Conservation (phyloP, 1,284 basidiomycete species). For the Apiotrichum laibachii region DNA sequence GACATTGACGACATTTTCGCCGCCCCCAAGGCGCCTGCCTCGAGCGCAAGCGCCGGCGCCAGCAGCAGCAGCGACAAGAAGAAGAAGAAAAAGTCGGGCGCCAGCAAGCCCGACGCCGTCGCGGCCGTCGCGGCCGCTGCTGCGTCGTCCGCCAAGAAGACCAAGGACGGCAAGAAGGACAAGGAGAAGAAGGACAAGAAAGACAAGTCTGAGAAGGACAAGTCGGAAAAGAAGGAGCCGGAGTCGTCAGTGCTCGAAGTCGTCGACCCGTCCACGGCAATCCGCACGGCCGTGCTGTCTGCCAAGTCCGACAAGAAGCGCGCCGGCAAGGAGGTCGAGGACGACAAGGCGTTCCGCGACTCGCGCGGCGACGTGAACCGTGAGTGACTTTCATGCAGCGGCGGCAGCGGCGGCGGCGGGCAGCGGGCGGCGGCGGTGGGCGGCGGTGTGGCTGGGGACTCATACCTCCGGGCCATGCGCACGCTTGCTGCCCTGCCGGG, state of each 20-base stretch:
- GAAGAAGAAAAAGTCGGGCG: slow-evolving; percentile 28
- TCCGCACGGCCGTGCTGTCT: slow-evolving; percentile 11
- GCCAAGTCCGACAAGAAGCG: slow-evolving; percentile 15
- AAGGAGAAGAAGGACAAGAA: slow-evolving; percentile 10
- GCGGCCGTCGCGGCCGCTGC: slow-evolving; percentile 30
- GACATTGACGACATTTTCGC: slow-evolving; percentile 49
- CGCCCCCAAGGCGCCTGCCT: slow-evolving; percentile 12
- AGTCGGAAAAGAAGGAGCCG: slow-evolving; percentile 3
- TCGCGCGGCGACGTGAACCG: slow-evolving; percentile 70
- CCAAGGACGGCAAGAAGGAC: slow-evolving; percentile 25
- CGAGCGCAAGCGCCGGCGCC: slow-evolving; percentile 12
- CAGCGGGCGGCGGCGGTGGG: neutral
- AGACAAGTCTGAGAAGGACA: slow-evolving; percentile 2
- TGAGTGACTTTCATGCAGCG: slow-evolving; percentile 52
- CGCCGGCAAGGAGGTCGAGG: slow-evolving; percentile 38
- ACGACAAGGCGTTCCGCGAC: slow-evolving; percentile 65
- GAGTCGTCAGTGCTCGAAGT: slow-evolving; percentile 27
- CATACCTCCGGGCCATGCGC: no score
- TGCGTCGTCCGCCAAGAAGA: slow-evolving; percentile 14
- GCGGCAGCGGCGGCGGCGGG: neutral
- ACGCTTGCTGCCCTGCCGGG: no score
- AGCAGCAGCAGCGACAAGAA: slow-evolving; percentile 11
- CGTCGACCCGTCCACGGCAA: slow-evolving; percentile 30
- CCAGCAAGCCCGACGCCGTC: slow-evolving; percentile 2
- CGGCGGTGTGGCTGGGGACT: neutral